Percentiles rank a stretch among this genome's conserved stretches.
phyloP scores from a whole-genome alignment of 805 yeast species.

The Saccharomycopsis vini region DNA sequence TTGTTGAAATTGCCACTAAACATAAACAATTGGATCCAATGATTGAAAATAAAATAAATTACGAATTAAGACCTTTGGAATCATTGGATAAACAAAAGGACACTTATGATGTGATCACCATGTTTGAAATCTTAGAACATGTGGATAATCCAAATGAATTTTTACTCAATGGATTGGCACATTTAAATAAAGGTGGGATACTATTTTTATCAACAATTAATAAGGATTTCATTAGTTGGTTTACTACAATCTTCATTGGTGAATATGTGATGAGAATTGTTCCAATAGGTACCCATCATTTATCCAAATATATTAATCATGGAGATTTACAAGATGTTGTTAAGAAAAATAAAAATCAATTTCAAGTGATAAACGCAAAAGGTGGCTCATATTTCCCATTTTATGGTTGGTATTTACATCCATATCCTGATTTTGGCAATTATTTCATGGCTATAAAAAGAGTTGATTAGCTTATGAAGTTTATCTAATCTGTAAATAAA shows the following conservation, averaged over 20 bases:
- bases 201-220: conserved; percentile 86
- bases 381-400: conserved; percentile 83
- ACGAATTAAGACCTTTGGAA: conserved; percentile 57
- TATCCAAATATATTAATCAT: conserved; percentile 73
- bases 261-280: conserved; percentile 74
- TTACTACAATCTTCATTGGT: conserved; percentile 87
- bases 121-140: conserved; percentile 94
- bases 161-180: conserved; percentile 54
- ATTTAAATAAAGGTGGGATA: conserved; percentile 69
- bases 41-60: conserved; percentile 45
- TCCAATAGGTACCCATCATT: conserved; percentile 88
- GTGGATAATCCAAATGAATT: conserved; percentile 78
- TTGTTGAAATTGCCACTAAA: conserved; percentile 63
- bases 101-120: conserved; percentile 65
- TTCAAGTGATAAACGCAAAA: conserved; percentile 52
- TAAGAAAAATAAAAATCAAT: conserved; percentile 32
- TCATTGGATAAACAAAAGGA: conserved; percentile 37
- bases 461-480: conserved; percentile 24
- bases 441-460: conserved; percentile 81
- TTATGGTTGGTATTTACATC: conserved; percentile 74
- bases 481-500: too few species aligned
- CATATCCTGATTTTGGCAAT: conserved; percentile 59
- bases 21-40: conserved; percentile 65
- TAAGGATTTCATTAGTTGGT: conserved; percentile 78
- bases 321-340: conserved; percentile 65